Percentiles rank a stretch among this genome's conserved stretches.
phyloP scores from a whole-genome alignment of 192 early-diverging fungal species.

The Backusella psychrophila region DNA sequence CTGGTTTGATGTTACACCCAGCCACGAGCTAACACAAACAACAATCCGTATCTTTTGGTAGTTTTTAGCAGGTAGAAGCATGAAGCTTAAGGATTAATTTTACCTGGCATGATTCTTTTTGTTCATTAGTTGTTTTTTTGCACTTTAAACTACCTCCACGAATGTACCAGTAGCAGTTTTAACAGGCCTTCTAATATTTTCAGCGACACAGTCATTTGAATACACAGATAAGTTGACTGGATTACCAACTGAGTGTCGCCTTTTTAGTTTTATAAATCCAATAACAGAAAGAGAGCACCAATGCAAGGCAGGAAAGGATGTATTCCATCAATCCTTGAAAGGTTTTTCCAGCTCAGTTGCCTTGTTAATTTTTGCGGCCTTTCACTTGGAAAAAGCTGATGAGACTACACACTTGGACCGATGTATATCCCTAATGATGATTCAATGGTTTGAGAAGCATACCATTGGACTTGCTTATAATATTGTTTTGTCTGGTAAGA shows the following conservation, averaged over 20 bases:
- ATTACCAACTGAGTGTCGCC: slow-evolving; percentile 45
- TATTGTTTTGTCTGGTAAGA: slow-evolving; percentile 32
- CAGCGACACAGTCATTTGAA: slow-evolving; percentile 56
- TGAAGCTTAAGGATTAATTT: neutral
- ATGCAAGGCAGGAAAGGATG: slow-evolving; percentile 53
- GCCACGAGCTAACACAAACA: slow-evolving; percentile 21
- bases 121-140: slow-evolving; percentile 42
- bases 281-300: slow-evolving; percentile 39
- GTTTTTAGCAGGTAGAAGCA: slow-evolving; percentile 31
- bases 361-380: slow-evolving; percentile 72
- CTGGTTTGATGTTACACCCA: slow-evolving; percentile 30
- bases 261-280: slow-evolving; percentile 28
- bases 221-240: slow-evolving; percentile 50
- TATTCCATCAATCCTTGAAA: slow-evolving; percentile 48
- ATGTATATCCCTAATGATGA: slow-evolving; percentile 57
- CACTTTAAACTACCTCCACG: slow-evolving; percentile 43
- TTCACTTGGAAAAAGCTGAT: slow-evolving; percentile 66
- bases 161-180: slow-evolving; percentile 51
- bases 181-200: slow-evolving; percentile 49
- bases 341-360: slow-evolving; percentile 62
- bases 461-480: slow-evolving; percentile 57
- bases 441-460: slow-evolving; percentile 46
- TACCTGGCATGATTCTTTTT: neutral
- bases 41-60: slow-evolving; percentile 27
- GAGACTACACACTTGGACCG: slow-evolving; percentile 58